phyloP scores from a whole-genome alignment of 2,329 filamentous ascomycete genomes.

The Pseudogymnoascus verrucosus region DNA sequence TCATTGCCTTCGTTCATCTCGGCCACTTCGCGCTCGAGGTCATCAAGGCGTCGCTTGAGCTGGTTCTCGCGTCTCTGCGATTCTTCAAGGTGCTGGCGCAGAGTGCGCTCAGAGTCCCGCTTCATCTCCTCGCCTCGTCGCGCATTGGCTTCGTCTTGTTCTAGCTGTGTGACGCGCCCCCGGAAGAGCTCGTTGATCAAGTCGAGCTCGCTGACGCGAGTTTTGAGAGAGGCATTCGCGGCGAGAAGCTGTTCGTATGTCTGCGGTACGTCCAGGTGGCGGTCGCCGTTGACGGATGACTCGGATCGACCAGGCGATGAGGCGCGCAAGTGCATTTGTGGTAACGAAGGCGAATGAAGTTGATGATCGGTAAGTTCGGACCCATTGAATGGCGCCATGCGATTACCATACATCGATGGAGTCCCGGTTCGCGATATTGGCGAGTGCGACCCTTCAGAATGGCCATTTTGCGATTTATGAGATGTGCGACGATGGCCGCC shows the following conservation, averaged over 20 bases:
- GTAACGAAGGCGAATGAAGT: slow-evolving; percentile 47
- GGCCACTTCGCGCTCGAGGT: slow-evolving; percentile 53
- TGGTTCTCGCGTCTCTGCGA: slow-evolving; percentile 71
- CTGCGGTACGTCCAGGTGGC: slow-evolving; percentile 62
- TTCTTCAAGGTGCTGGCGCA: slow-evolving; percentile 63
- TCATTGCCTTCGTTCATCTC: slow-evolving; percentile 37
- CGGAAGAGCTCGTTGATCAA: slow-evolving; percentile 83
- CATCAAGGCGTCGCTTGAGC: slow-evolving; percentile 73
- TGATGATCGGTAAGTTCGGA: slow-evolving; percentile 58
- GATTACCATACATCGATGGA: slow-evolving; percentile 65
- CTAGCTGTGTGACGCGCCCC: slow-evolving; percentile 65
- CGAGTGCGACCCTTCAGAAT: slow-evolving; percentile 67
- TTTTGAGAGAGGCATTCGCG: slow-evolving; percentile 82
- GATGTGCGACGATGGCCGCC: slow-evolving; percentile 56
- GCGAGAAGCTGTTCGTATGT: slow-evolving; percentile 73
- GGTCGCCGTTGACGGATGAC: slow-evolving; percentile 43
- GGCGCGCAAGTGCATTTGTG: slow-evolving; percentile 42
- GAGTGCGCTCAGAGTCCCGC: slow-evolving; percentile 44
- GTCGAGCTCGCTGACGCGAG: slow-evolving; percentile 88
- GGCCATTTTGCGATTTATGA: slow-evolving; percentile 64
- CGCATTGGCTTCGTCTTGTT: slow-evolving; percentile 65
- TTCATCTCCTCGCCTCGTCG: slow-evolving; percentile 51
- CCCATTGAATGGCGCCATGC: slow-evolving; percentile 71
- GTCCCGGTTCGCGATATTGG: slow-evolving; percentile 74
- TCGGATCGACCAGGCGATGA: slow-evolving; percentile 52